Percentiles rank a stretch among this genome's conserved stretches.
Conservation (phyloP, 768 basidiomycete species). For the Boletus vermiculosoides region DNA sequence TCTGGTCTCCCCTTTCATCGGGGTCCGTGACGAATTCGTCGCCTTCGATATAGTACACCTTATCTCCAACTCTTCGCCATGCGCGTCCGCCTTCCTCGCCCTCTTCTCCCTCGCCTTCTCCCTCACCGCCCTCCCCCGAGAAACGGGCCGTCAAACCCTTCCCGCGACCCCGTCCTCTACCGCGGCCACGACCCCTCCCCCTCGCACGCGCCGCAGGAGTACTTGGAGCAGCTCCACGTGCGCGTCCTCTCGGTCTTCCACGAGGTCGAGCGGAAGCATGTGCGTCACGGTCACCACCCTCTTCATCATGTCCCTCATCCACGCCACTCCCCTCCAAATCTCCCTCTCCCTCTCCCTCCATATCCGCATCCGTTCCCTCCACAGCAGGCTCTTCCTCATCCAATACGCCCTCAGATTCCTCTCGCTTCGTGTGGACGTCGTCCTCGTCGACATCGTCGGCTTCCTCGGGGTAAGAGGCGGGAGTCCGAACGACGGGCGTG, state of each 20-base stretch:
- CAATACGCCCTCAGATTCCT: constrained; percentile 30
- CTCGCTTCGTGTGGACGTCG: constrained; percentile 28
- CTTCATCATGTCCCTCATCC: constrained; percentile 32
- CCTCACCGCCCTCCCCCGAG: constrained; percentile 38
- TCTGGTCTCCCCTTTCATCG: constrained; percentile 85
- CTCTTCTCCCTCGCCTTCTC: constrained; percentile 40
- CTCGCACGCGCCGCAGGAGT: constrained; percentile 35
- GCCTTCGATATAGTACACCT: constrained; percentile 74
- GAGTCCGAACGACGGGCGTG: constrained; percentile 21
- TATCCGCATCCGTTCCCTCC: constrained; percentile 28
- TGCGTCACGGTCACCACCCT: constrained; percentile 36
- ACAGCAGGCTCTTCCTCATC: constrained; percentile 32
- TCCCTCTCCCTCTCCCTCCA: constrained; percentile 30
- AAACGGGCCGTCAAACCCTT: constrained; percentile 30
- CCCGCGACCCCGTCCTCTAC: constrained; percentile 41
- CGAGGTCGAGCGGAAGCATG: constrained; percentile 34
- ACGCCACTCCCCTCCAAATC: constrained; percentile 32
- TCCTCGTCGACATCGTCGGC: constrained; percentile 25
- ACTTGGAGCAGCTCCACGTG: constrained; percentile 30
- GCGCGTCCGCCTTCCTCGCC: constrained; percentile 53
- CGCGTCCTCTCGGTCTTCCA: constrained; percentile 39
- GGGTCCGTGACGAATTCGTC: constrained; percentile 87
- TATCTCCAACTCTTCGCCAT: constrained; percentile 71
- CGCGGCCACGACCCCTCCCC: constrained; percentile 40
- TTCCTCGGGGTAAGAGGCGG: constrained; percentile 21